Conservation (phyloP, 345 rosid genomes). For the Citrus sinensis region DVS_A1.0 CM039167.1:24220501-24221000, state of each 20-base stretch:
- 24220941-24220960: too few relatives aligned
- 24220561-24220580: conserved; percentile 28
- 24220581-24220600: neutral
- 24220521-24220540: conserved; percentile 71
- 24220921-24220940: too few relatives aligned
- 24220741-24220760: conserved; percentile 53
- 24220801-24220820: conserved; percentile 36
- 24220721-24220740: conserved; percentile 91
- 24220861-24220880: neutral
- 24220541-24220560: conserved; percentile 86
- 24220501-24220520: conserved; percentile 59
- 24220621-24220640: neutral
- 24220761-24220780: neutral
- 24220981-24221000: too few relatives aligned
- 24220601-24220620: neutral
- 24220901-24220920: neutral
- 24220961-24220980: too few relatives aligned
- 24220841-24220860: neutral
- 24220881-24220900: neutral
- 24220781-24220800: conserved; percentile 20
- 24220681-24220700: conserved; percentile 30
- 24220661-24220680: conserved; percentile 30
- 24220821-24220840: conserved; percentile 17
- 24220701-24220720: conserved; percentile 87
- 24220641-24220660: conserved; percentile 24